Conservation (phyloP, 768 basidiomycete genomes). For the Rhodotorula paludigena region DNA sequence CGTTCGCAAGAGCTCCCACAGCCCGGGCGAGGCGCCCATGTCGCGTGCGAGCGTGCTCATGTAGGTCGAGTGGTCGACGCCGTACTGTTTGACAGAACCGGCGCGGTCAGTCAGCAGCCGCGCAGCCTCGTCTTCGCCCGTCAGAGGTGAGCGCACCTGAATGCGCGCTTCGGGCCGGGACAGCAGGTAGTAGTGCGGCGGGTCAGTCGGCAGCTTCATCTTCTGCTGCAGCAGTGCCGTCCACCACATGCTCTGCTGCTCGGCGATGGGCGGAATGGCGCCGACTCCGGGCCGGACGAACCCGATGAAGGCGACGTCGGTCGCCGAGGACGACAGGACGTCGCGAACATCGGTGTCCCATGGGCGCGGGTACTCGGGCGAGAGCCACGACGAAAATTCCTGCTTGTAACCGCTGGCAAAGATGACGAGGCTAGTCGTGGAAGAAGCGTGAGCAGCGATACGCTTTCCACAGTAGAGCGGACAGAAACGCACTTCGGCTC, state of each 20-base stretch:
- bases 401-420: slow-evolving; percentile 43
- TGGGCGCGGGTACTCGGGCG: slow-evolving; percentile 50
- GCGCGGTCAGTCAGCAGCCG: not conserved
- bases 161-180: slow-evolving; percentile 55
- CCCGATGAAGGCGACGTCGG: slow-evolving; percentile 46
- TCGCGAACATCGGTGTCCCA: slow-evolving; percentile 53
- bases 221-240: slow-evolving; percentile 53
- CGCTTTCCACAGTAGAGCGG: too few species aligned
- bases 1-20: slow-evolving; percentile 53
- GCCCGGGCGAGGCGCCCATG: slow-evolving; percentile 56
- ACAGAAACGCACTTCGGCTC: slow-evolving; percentile 48
- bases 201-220: slow-evolving; percentile 51
- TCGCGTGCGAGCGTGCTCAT: slow-evolving; percentile 59
- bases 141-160: slow-evolving; percentile 4
- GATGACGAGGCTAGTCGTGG: slow-evolving; percentile 12
- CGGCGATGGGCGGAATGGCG: slow-evolving; percentile 51
- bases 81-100: slow-evolving; percentile 49
- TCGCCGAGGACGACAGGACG: slow-evolving; percentile 38
- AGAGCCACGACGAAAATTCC: slow-evolving; percentile 51
- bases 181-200: slow-evolving; percentile 57
- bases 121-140: too few species aligned
- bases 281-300: slow-evolving; percentile 50
- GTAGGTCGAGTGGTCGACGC: slow-evolving; percentile 58
- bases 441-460: not conserved
- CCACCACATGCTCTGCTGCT: slow-evolving; percentile 61